Evolutionary conservation across 2,329 filamentous ascomycete species (phyloP).

Genomic region (Hypoxylon sp.): DNA sequence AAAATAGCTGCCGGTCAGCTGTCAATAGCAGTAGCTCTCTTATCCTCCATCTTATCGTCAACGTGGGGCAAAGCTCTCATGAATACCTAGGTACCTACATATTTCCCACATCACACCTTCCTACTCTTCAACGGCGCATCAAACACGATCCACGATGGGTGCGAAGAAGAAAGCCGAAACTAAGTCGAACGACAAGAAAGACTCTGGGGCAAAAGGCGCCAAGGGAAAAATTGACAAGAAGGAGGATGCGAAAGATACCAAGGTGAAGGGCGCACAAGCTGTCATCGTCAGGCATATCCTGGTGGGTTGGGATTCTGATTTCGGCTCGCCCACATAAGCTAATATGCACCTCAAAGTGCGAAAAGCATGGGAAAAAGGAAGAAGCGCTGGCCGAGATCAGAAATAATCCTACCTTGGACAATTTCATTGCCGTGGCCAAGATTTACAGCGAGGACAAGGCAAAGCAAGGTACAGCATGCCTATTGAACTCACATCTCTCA

Average conservation of each 20-base stretch:
- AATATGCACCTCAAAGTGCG: slow-evolving; percentile 61
- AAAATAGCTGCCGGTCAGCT: too few species aligned
- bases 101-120: slow-evolving; percentile 11
- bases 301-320: slow-evolving; percentile 28
- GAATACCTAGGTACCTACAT: not conserved
- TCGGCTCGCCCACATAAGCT: not conserved
- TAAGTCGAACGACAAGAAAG: slow-evolving; percentile 38
- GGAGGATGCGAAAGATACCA: slow-evolving; percentile 19
- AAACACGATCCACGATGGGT: slow-evolving; percentile 39
- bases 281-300: slow-evolving; percentile 41
- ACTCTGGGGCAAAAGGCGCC: slow-evolving; percentile 34
- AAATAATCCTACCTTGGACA: slow-evolving; percentile 63
- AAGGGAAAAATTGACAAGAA: slow-evolving; percentile 37
- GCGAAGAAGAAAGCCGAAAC: slow-evolving; percentile 45
- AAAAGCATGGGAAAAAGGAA: slow-evolving; percentile 82
- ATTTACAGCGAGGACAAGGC: slow-evolving; percentile 84
- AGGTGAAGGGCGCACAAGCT: slow-evolving; percentile 40
- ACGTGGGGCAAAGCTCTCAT: slow-evolving; percentile 26
- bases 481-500: not conserved
- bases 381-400: slow-evolving; percentile 77
- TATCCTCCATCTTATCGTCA: slow-evolving; percentile 14
- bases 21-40: slow-evolving; percentile 21
- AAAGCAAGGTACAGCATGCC: slow-evolving; percentile 63
- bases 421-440: slow-evolving; percentile 80
- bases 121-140: slow-evolving; percentile 13